phyloP scores from a whole-genome alignment of 2,329 filamentous ascomycete species.

The Calonectria ilicicola region DNA sequence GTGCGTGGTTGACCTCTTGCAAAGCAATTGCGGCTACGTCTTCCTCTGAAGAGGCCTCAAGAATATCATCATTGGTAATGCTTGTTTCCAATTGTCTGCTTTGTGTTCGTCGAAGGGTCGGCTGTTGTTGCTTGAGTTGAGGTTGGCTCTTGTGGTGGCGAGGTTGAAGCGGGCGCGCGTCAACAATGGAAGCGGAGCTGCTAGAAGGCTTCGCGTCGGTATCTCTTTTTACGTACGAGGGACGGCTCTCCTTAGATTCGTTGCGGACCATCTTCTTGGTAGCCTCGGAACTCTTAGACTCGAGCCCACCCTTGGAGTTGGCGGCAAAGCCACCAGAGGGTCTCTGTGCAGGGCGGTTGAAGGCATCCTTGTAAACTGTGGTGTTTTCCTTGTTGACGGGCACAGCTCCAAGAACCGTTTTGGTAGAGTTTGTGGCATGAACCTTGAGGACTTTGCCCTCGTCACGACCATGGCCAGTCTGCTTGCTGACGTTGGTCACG shows the following conservation, averaged over 20 bases:
- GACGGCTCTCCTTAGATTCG: conserved; percentile 26
- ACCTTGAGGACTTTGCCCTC: conserved; percentile 52
- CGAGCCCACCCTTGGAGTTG: conserved; percentile 37
- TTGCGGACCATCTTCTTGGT: conserved; percentile 37
- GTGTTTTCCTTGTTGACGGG: conserved; percentile 60
- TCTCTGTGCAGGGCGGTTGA: conserved; percentile 54
- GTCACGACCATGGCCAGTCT: conserved; percentile 45
- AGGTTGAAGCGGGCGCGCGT: conserved; percentile 48
- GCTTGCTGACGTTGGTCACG: conserved; percentile 76
- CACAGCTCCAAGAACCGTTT: conserved; percentile 39
- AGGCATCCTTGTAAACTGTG: conserved; percentile 48
- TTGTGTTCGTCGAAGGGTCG: conserved; percentile 56
- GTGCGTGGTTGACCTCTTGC: conserved; percentile 35
- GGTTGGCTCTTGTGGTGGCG: conserved; percentile 68
- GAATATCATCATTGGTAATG: conserved; percentile 29
- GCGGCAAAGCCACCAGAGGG: conserved; percentile 31
- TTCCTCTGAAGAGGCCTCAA: conserved; percentile 22
- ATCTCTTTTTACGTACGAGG: conserved; percentile 35
- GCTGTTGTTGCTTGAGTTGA: conserved; percentile 58
- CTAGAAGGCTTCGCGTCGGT: conserved; percentile 31
- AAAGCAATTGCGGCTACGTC: conserved; percentile 19
- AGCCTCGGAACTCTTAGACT: conserved; percentile 40
- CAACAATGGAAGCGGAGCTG: conserved; percentile 27
- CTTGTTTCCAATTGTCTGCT: conserved; percentile 54
- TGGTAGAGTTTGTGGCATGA: conserved; percentile 38